These are phyloP conservation scores for Poa annua DNA, from an alignment of 176 grass and related monocot genomes.

Conservation along the genomic window DNA sequence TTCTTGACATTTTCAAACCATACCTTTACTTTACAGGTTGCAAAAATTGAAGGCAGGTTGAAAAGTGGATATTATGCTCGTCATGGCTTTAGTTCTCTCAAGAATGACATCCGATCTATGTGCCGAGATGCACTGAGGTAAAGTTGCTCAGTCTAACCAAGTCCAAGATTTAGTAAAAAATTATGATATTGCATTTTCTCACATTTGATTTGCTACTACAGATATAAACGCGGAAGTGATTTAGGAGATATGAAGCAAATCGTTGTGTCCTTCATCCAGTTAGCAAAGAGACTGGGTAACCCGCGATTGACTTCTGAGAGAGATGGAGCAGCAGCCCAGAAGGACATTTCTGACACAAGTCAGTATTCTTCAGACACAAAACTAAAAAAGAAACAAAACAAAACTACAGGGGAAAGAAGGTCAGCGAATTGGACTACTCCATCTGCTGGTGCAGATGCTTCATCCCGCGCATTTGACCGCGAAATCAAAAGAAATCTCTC, in stretches of 20 bases:
- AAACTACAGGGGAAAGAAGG: slow-evolving; percentile 59
- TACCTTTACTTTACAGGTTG: slow-evolving; percentile 63
- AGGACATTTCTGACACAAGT: slow-evolving; percentile 60
- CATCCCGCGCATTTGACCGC: slow-evolving; percentile 75
- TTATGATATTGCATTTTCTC: slow-evolving; percentile 44
- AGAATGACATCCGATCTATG: slow-evolving; percentile 94
- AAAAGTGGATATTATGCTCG: slow-evolving; percentile 93
- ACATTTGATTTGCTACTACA: slow-evolving; percentile 50
- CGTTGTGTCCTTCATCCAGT: slow-evolving; percentile 89
- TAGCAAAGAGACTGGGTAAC: slow-evolving; percentile 90
- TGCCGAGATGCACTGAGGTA: slow-evolving; percentile 96
- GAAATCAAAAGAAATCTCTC: slow-evolving; percentile 99
- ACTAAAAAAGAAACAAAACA: slow-evolving; percentile 86
- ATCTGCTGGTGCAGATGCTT: slow-evolving; percentile 55
- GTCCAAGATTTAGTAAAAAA: slow-evolving; percentile 28
- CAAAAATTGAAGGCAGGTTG: slow-evolving; percentile 90
- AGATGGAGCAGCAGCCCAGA: slow-evolving; percentile 65
- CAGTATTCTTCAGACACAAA: slow-evolving; percentile 74
- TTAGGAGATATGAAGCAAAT: slow-evolving; percentile 85
- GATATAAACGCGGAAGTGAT: slow-evolving; percentile 76
- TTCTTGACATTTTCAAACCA: slow-evolving; percentile 1
- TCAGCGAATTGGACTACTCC: slow-evolving; percentile 52
- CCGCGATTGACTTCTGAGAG: slow-evolving; percentile 66
- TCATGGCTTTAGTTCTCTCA: slow-evolving; percentile 85
- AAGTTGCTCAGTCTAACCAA: slow-evolving; percentile 43